Conservation (phyloP, 129 eudicot species). For the Pulicaria dysenterica region DNA sequence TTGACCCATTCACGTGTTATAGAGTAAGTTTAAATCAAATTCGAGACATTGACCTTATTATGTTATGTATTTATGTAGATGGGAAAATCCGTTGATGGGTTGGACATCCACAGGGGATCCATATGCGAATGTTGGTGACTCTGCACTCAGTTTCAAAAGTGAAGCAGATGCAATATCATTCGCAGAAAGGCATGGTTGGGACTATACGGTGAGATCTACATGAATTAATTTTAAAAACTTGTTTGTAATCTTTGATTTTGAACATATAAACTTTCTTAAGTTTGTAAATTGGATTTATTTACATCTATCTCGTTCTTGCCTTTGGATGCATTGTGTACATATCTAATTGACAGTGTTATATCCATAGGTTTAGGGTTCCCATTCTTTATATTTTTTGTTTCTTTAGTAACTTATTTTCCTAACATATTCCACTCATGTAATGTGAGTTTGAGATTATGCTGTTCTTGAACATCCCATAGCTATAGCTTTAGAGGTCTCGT, state of each 20-base stretch:
- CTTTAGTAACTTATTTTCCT: too few relatives aligned
- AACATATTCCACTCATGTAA: too few relatives aligned
- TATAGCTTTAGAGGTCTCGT: too few relatives aligned
- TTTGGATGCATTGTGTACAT: neutral
- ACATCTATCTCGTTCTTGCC: neutral
- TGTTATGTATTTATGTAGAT: constrained; percentile 43
- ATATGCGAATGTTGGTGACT: constrained; percentile 87
- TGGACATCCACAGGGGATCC: constrained; percentile 99
- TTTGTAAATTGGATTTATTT: neutral
- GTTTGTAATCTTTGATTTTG: constrained; percentile 1
- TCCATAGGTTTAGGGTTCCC: too few relatives aligned
- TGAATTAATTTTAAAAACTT: neutral
- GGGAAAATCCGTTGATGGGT: constrained; percentile 99
- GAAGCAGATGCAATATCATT: constrained; percentile 78
- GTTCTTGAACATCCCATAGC: too few relatives aligned
- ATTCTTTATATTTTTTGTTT: too few relatives aligned
- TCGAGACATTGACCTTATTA: neutral
- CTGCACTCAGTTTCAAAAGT: constrained; percentile 72
- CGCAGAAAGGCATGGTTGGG: constrained; percentile 95
- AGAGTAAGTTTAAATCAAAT: neutral
- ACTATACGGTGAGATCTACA: constrained; percentile 57
- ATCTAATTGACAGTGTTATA: too few relatives aligned
- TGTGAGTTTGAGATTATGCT: too few relatives aligned
- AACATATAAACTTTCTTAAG: neutral
- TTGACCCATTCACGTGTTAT: neutral